Conservation (phyloP, 345 rosid species). For the Arabis hirsuta region DNA sequence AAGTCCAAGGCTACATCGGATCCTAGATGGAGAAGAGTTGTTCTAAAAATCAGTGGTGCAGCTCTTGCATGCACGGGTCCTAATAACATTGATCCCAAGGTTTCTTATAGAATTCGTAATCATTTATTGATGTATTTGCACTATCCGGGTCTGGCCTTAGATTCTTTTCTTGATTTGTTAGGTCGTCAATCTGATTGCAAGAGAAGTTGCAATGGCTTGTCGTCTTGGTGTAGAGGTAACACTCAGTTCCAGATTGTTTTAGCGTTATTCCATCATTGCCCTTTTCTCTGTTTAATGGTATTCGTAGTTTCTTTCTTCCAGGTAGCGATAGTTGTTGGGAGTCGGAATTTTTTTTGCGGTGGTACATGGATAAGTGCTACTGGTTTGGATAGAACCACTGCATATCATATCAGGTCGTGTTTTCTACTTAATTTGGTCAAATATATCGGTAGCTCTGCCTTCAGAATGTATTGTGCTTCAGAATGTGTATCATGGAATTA, state of each 20-base stretch:
- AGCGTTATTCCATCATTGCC: neutral
- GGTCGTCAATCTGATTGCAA: slow-evolving; percentile 79
- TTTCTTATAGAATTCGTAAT: slow-evolving; percentile 32
- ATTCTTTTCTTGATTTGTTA: slow-evolving; percentile 39
- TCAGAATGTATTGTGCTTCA: slow-evolving; percentile 1
- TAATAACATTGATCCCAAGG: slow-evolving; percentile 84
- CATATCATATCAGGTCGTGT: slow-evolving; percentile 78
- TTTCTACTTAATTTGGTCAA: slow-evolving; percentile 22
- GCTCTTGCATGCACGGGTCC: slow-evolving; percentile 79
- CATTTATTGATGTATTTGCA: slow-evolving; percentile 15
- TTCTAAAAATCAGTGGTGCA: slow-evolving; percentile 86
- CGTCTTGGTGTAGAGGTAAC: slow-evolving; percentile 82
- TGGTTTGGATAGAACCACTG: slow-evolving; percentile 78
- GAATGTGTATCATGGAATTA: neutral
- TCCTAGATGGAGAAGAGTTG: slow-evolving; percentile 88
- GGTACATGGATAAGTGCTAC: slow-evolving; percentile 80
- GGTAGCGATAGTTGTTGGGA: slow-evolving; percentile 94
- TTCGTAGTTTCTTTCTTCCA: slow-evolving; percentile 37
- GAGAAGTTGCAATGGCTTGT: slow-evolving; percentile 77
- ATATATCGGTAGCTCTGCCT: neutral
- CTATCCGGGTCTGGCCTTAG: slow-evolving; percentile 9
- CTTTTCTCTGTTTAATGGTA: slow-evolving; percentile 6
- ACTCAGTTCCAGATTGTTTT: slow-evolving; percentile 7
- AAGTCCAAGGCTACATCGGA: slow-evolving; percentile 57
- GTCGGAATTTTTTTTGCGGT: slow-evolving; percentile 83